A percentile compares a stretch with the other conserved stretches of the same genome.
These are phyloP conservation scores for Sicyos baderoa DNA, from an alignment of 306 rosid genomes.

Conservation along the genomic window DNA sequence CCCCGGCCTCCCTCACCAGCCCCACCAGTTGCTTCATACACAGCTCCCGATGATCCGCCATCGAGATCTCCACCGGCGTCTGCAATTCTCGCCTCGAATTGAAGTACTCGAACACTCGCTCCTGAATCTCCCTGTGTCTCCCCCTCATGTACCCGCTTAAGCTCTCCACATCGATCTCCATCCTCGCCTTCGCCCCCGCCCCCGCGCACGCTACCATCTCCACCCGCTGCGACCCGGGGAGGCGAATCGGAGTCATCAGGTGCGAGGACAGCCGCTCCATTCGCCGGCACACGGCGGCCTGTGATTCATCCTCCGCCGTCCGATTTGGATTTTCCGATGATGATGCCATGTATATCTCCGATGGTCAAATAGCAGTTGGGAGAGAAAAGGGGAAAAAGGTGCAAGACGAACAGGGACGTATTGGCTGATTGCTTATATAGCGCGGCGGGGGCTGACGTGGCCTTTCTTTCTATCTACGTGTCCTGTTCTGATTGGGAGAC, in stretches of 20 bases:
- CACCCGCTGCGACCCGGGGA: constrained; percentile 11
- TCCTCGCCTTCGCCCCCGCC: background rate
- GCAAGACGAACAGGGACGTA: background rate
- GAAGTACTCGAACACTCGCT: constrained; percentile 49
- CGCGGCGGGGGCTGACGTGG: background rate
- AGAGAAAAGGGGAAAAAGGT: too few relatives aligned
- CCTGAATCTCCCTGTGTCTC: constrained; percentile 61
- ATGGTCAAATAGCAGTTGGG: background rate
- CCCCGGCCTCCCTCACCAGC: constrained; percentile 64
- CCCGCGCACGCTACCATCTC: constrained; percentile 37
- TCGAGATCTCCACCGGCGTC: constrained; percentile 73
- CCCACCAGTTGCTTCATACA: constrained; percentile 75
- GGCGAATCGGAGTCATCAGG: constrained; percentile 37
- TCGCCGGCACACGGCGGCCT: constrained; percentile 34
- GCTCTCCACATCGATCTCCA: constrained; percentile 27
- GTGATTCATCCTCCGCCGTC: constrained; percentile 28
- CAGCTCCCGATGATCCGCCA: constrained; percentile 58
- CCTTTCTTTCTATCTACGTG: background rate
- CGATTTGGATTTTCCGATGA: background rate
- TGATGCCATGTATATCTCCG: background rate
- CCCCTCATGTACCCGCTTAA: constrained; percentile 52
- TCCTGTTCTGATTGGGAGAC: background rate
- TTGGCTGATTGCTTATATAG: background rate
- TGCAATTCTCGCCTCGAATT: constrained; percentile 61
- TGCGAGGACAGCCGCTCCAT: constrained; percentile 49